Conservation (phyloP, 371 early-diverging fungal species). For the Mucor piriformis region DNA sequence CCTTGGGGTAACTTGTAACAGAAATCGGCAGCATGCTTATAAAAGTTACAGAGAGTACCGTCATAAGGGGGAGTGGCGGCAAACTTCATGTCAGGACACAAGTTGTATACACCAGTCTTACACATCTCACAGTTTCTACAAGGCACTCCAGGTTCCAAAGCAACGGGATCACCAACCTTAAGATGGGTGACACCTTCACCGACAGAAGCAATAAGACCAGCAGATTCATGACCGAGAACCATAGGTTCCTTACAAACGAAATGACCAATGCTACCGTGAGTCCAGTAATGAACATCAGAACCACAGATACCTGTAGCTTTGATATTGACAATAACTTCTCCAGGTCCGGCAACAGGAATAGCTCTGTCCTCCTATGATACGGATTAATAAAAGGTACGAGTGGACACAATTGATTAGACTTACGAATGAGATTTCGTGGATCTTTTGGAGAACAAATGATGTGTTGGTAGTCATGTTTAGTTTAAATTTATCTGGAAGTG, state of each 20-base stretch:
- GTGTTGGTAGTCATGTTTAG: constrained; percentile 19
- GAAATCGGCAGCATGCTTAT: constrained; percentile 54
- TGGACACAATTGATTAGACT: background rate
- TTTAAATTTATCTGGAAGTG: background rate
- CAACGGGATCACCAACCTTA: constrained; percentile 74
- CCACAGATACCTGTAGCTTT: constrained; percentile 57
- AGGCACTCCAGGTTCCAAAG: constrained; percentile 67
- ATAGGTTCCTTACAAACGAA: constrained; percentile 57
- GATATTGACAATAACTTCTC: constrained; percentile 51
- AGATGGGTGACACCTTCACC: constrained; percentile 59
- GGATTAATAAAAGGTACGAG: background rate
- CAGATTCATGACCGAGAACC: constrained; percentile 82
- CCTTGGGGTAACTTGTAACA: constrained; percentile 60
- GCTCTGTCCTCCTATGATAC: constrained; percentile 21
- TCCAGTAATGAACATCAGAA: constrained; percentile 57
- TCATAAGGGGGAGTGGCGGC: constrained; percentile 60
- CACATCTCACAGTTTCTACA: constrained; percentile 63
- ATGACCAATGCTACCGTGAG: constrained; percentile 50
- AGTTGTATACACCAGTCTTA: constrained; percentile 50
- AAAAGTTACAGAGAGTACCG: constrained; percentile 54
- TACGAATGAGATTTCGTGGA: constrained; percentile 23
- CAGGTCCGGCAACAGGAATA: constrained; percentile 24
- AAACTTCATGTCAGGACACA: constrained; percentile 54
- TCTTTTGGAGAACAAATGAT: constrained; percentile 27
- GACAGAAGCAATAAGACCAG: constrained; percentile 64